Evolutionary conservation across 805 yeast species (phyloP).

Genomic region (Komagataella pseudopastoris): DNA sequence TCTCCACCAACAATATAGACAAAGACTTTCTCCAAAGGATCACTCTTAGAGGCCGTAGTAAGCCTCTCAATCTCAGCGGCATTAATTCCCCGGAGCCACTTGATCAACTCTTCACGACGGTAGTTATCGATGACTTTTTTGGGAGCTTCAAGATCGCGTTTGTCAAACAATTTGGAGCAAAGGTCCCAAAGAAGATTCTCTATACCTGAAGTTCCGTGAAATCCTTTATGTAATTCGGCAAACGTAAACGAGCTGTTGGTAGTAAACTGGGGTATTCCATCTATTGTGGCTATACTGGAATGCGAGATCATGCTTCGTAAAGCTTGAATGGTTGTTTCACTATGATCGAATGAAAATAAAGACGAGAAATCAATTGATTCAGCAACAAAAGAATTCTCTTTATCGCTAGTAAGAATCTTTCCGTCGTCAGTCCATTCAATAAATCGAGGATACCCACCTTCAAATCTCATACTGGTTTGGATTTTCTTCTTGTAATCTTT

Average conservation of each 20-base stretch:
- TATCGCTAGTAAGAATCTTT: neutral
- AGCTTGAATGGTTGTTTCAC: neutral
- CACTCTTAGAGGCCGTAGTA: constrained; percentile 12
- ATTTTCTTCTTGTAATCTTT: constrained; percentile 14
- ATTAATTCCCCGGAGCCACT: constrained; percentile 43
- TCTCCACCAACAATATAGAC: constrained; percentile 38
- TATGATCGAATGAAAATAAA: neutral
- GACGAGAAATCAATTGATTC: neutral
- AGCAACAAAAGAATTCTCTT: neutral
- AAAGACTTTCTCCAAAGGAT: constrained; percentile 38
- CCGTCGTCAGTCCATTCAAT: neutral
- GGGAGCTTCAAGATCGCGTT: constrained; percentile 2
- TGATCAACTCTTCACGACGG: constrained; percentile 32
- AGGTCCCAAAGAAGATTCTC: constrained; percentile 34
- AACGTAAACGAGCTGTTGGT: constrained; percentile 18
- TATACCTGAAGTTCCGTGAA: constrained; percentile 7
- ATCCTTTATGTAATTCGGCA: constrained; percentile 12
- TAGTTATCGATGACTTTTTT: constrained; percentile 4
- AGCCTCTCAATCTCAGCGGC: constrained; percentile 19
- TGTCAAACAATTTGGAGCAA: constrained; percentile 51
- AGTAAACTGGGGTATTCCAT: constrained; percentile 23
- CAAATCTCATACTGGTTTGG: constrained; percentile 14
- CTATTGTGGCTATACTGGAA: neutral
- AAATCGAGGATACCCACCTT: neutral
- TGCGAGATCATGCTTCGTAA: neutral